Evolutionary conservation across 331 rosid genomes (phyloP), one percentile per base, ranked within the genome.

Genomic region (Spiraea crenata): DNA sequence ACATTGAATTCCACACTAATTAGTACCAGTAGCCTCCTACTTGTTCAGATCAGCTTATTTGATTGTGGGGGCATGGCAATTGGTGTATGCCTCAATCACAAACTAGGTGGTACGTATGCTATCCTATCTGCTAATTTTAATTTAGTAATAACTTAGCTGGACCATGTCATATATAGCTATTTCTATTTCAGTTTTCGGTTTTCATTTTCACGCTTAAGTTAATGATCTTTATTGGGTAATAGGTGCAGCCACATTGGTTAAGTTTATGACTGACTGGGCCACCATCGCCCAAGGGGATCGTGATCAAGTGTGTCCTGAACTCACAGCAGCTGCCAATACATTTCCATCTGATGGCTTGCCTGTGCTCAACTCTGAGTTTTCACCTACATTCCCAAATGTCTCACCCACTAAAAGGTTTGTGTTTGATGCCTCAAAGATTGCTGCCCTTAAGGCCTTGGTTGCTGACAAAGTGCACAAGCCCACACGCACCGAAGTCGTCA

Each of bases 41-140:
- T 15, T 4, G 65, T 78, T 13, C 74, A 63, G 39, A 15, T 58
- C 12, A 78, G 66, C 45, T 57, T 38, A 11, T 79, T 74, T 31
- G 39, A 69, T 12, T 62, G 82, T 14, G 79, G 79, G 3, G 82
- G 79, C 6, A 39, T 69, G 4, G 79, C 69, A 15, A 17, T 79
- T 5, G 79, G 54, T 63, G 6, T 79, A 0, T 49, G 40, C 46
- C 19, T 79, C 0, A 13, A 71, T 5, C 79, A 74, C 71, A 79
- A 74, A 56, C 49, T 79, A 38, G 54, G 19, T 61, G 82, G 74
- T 12, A 74, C 74, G 4, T 25, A 25, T 25, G 2, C 1, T 25
- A 25, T 25, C 31, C 31, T 25, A 25, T 25, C 2, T 25, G 31
- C 31, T 25, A 25, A 25, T 25, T 25, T 25, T 25, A 25, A 25